phyloP scores from a whole-genome alignment of 2,329 filamentous ascomycete species.

The Diaporthe capsici region DNA sequence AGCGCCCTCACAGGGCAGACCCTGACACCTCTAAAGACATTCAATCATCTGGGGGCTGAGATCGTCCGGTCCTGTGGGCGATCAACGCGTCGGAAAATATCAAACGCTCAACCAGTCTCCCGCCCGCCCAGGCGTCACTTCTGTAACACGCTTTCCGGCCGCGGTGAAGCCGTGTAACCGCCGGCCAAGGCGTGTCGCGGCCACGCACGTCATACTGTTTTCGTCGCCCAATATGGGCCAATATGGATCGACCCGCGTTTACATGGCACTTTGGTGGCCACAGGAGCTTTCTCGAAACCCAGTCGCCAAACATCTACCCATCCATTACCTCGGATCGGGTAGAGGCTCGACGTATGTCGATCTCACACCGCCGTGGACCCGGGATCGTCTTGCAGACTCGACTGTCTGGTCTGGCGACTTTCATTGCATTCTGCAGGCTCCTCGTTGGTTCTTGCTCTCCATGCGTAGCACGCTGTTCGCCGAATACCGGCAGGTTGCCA shows the following conservation, averaged over 20 bases:
- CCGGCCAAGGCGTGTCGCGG: constrained; percentile 26
- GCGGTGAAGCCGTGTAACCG: constrained; percentile 32
- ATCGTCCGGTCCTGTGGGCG: constrained; percentile 12
- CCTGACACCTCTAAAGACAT: neutral
- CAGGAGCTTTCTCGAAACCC: neutral
- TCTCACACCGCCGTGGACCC: neutral
- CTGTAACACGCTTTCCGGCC: constrained; percentile 28
- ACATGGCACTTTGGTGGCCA: neutral
- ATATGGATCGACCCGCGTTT: constrained; percentile 5
- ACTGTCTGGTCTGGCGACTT: neutral
- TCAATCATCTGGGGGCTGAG: neutral
- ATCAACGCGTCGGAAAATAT: constrained; percentile 17
- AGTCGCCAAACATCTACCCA: constrained; percentile 2
- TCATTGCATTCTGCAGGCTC: neutral
- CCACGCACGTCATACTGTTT: constrained; percentile 31
- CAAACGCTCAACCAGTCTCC: constrained; percentile 7
- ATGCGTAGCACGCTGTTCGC: neutral
- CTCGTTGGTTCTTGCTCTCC: neutral
- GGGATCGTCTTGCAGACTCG: constrained; percentile 3
- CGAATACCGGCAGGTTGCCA: neutral
- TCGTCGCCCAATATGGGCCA: constrained; percentile 7
- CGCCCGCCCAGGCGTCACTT: constrained; percentile 10
- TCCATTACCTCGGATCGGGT: neutral
- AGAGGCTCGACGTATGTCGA: neutral
- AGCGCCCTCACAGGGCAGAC: constrained; percentile 2